Conservation (phyloP, 495 filamentous ascomycete species). For the Amorphotheca resinae region DNA sequence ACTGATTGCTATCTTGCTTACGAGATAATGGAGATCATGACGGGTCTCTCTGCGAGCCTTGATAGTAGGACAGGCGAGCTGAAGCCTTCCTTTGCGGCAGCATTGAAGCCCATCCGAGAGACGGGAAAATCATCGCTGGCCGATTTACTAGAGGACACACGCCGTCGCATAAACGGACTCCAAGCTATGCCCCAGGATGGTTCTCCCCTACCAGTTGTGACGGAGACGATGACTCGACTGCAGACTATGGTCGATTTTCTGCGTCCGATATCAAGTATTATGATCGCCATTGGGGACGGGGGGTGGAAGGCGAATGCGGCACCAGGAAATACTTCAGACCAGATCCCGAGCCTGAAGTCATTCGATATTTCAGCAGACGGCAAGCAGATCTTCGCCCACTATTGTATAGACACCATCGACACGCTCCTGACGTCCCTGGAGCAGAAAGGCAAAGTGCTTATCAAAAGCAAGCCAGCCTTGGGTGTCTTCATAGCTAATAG, state of each 20-base stretch:
- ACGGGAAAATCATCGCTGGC: conserved; percentile 79
- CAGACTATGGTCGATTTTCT: conserved; percentile 80
- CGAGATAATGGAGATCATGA: conserved; percentile 89
- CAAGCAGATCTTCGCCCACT: conserved; percentile 45
- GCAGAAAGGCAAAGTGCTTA: conserved; percentile 52
- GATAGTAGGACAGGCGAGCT: conserved; percentile 76
- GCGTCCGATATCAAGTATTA: conserved; percentile 73
- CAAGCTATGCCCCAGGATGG: conserved; percentile 68
- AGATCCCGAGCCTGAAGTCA: conserved; percentile 55
- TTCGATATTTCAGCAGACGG: conserved; percentile 90
- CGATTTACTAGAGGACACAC: conserved; percentile 79
- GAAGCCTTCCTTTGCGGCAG: conserved; percentile 69
- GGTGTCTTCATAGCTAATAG: conserved; percentile 92
- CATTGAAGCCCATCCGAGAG: conserved; percentile 77
- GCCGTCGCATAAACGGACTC: conserved; percentile 47
- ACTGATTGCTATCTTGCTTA: conserved; percentile 96
- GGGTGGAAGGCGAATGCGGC: conserved; percentile 58
- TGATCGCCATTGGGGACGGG: conserved; percentile 84
- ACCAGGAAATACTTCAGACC: conserved; percentile 42
- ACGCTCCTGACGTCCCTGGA: conserved; percentile 57
- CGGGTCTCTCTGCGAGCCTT: conserved; percentile 62
- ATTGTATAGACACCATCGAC: conserved; percentile 24
- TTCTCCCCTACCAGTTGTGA: conserved; percentile 60
- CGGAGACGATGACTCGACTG: conserved; percentile 77
- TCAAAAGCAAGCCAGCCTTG: conserved; percentile 64